Base-by-base conservation (phyloP, 2,329 filamentous ascomycete species). In the Neocucurbitaria cava region DNA sequence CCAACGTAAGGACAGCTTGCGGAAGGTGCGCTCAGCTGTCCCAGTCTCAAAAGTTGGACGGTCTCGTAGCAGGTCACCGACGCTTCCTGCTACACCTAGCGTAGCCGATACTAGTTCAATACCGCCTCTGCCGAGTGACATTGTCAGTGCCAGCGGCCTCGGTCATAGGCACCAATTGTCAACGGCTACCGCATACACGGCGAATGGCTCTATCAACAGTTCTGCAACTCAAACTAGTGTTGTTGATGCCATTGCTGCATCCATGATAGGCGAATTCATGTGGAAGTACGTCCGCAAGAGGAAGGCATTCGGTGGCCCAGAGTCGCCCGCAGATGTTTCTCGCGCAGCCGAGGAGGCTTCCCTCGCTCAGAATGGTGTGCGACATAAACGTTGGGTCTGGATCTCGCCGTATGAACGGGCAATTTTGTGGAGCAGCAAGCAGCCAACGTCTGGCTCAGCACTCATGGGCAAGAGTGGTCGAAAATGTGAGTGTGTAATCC, bases 241-340 rank as follows among this genome's bases (percentile, higher is more conserved):
- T 13, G 94, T 99, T 5, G 95, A 98, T 78, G 92, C 95, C 3
- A 98, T 99, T 75, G 93, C 95, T 1, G 93, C 96, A 71, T 96
- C 94, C 0, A 99, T 99, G 95, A 92, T 99, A 26, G 95, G 95
- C 33, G 95, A 98, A 70, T 95, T 91, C 90, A 94, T 96, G 90
- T 93, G 89, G 81, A 96, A 96, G 76, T 95, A 96, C 69, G 89
- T 94, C 30, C 85, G 91, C 46, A 85, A 91, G 73, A 87, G 94
- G 62, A 97, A 93, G 78, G 96, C 94, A 0, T 98, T 99, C 72
- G 92, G 92, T 18, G 87, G 94, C 48, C 79, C 84, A 3, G 90
- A 93, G 40, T 64, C 68, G 11, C 66, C 78, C 33, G 62, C 70
- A 21, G 76, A 81, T 35, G 78, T 84, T 38, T 82, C 81, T 70